Percentiles rank a stretch among this genome's conserved stretches.
Conservation (phyloP, 441 rosid genomes). For the Arabidopsis hybrid region DNA sequence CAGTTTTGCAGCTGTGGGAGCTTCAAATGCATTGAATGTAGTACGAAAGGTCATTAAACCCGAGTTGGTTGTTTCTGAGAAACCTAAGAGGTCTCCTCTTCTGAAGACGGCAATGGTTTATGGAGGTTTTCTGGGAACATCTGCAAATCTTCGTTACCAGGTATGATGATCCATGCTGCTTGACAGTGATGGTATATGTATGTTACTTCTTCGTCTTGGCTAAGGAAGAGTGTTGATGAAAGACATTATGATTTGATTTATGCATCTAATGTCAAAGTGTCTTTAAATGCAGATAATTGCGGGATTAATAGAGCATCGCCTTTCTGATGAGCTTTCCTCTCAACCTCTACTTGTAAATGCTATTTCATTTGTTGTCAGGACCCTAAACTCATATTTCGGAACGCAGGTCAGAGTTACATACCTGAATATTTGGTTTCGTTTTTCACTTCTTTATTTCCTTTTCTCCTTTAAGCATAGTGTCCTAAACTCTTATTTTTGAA, state of each 20-base stretch:
- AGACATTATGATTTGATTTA: slow-evolving; percentile 2
- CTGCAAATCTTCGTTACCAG: slow-evolving; percentile 96
- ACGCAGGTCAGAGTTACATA: slow-evolving; percentile 75
- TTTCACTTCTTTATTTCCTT: slow-evolving; percentile 5
- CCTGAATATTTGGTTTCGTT: slow-evolving; percentile 22
- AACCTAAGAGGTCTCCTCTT: slow-evolving; percentile 81
- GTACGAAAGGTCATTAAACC: slow-evolving; percentile 67
- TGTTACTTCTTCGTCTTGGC: background rate
- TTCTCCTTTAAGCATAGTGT: background rate
- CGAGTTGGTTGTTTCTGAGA: slow-evolving; percentile 51
- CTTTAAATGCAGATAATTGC: slow-evolving; percentile 79
- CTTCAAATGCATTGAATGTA: slow-evolving; percentile 67
- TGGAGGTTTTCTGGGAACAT: slow-evolving; percentile 80
- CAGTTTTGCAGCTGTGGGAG: slow-evolving; percentile 83
- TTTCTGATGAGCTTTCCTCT: slow-evolving; percentile 82
- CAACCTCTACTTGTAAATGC: slow-evolving; percentile 75
- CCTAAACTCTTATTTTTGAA: background rate
- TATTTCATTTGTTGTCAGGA: slow-evolving; percentile 78
- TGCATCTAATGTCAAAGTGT: slow-evolving; percentile 22
- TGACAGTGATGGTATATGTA: slow-evolving; percentile 9
- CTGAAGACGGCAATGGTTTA: slow-evolving; percentile 87
- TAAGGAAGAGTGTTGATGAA: slow-evolving; percentile 11
- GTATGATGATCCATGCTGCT: slow-evolving; percentile 47
- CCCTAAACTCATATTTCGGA: slow-evolving; percentile 90
- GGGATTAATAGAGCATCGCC: slow-evolving; percentile 90